A percentile compares a stretch with the other conserved stretches of the same genome.
These are phyloP conservation scores for Leccinum fallax DNA, from an alignment of 1,284 basidiomycete genomes.

Conservation along the genomic window DNA sequence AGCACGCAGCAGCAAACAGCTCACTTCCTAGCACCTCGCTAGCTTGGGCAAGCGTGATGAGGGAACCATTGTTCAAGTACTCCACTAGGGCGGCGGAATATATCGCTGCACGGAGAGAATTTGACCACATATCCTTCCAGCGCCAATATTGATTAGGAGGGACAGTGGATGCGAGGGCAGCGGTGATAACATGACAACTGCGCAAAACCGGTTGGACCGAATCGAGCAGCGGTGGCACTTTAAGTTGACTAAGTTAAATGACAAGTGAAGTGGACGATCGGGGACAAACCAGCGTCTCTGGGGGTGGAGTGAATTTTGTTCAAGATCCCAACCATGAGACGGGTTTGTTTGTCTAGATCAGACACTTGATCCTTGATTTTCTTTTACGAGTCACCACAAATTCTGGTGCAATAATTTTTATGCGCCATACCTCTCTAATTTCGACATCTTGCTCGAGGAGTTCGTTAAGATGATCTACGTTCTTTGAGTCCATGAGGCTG, in stretches of 20 bases:
- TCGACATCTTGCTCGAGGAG: conserved; percentile 56
- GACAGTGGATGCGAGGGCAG: conserved; percentile 54
- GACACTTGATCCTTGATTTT: conserved; percentile 76
- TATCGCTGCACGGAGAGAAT: conserved; percentile 62
- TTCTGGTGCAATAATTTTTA: conserved; percentile 18
- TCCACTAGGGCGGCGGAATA: conserved; percentile 68
- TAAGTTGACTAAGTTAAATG: conserved; percentile 8
- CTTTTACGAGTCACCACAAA: conserved; percentile 41
- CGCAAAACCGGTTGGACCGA: conserved; percentile 55
- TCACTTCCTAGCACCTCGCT: conserved; percentile 66
- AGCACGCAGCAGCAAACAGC: conserved; percentile 28
- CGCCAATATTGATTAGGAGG: conserved; percentile 79
- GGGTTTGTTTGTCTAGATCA: conserved; percentile 72
- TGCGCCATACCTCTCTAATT: conserved; percentile 49
- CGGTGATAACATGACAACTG: conserved; percentile 55
- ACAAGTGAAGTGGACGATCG: conserved; percentile 8
- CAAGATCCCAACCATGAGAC: conserved; percentile 63
- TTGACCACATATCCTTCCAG: conserved; percentile 80
- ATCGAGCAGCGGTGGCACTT: conserved; percentile 64
- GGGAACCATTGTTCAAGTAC: conserved; percentile 61
- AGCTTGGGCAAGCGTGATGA: conserved; percentile 59
- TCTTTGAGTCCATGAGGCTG: conserved; percentile 53
- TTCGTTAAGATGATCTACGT: conserved; percentile 54
- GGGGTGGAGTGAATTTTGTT: conserved; percentile 79
- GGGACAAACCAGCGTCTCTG: conserved; percentile 52